Evolutionary conservation across 805 yeast species (phyloP), one percentile per base, ranked within the genome.

Genomic region (Saturnispora gosingensis): DNA sequence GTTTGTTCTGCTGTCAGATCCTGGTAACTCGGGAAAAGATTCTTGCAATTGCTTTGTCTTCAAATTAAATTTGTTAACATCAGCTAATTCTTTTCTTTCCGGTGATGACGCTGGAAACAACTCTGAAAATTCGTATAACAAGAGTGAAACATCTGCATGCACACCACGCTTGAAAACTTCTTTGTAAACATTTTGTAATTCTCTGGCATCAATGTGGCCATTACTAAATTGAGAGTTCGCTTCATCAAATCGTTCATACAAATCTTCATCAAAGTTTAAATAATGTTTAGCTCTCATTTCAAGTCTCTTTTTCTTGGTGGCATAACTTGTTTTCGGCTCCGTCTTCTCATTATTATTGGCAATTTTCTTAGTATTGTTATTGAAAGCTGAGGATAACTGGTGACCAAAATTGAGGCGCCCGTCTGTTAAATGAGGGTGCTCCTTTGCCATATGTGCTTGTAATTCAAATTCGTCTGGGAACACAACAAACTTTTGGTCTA

Each of bases 401-500:
- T 69, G 67, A 44, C 73, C 73, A 27, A 68, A 71, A 13, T 78
- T 81, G 43, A 74, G 68, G 3, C 83, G 57, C 5, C 77, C 77
- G 2, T 85, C 81, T 44, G 35, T 43, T 5, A 58, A 24, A 22
- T 40, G 42, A 10, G 58, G 44, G 66, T 93, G 99, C 59, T 85
- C 91, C 56, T 81, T 78, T 45, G 88, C 67, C 81, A 88, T 83
- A 67, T 93, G 99, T 1, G 95, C 90, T 50, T 85, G 83, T 50
- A 93, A 72, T 58, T 89, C 97, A 51, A 89, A 67, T 49, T 86
- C 93, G 55, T 88, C 91, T 22, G 83, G 77, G 64, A 93, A 93
- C 1, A 91, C 99, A 22, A 93, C 93, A 68, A 93, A 91, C 64
- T 87, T 86, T 66, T 85, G 82, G 51, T 90, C 98, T 46, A 90